Conservation (phyloP, 108 stramenopile species). For the Skeletonema grethae region DNA sequence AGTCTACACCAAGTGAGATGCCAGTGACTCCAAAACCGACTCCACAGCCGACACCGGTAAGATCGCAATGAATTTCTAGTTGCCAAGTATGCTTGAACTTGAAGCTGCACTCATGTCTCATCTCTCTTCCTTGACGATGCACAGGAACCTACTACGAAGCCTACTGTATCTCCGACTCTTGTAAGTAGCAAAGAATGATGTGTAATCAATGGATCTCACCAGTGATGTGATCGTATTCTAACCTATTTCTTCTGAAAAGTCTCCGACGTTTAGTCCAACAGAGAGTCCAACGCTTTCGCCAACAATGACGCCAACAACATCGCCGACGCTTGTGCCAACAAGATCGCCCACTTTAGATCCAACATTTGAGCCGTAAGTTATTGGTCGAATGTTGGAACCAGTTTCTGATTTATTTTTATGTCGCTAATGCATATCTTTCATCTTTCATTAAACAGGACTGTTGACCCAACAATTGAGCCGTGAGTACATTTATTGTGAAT, state of each 20-base stretch:
- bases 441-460: not conserved
- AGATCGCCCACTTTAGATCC: not conserved
- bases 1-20: not conserved
- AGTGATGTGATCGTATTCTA: not conserved
- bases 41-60: not conserved
- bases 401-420: not conserved
- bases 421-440: not conserved
- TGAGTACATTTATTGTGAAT: not conserved
- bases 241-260: not conserved
- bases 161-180: not conserved
- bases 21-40: not conserved
- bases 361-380: not conserved
- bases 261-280: not conserved
- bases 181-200: not conserved
- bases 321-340: not conserved
- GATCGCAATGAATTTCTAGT: not conserved
- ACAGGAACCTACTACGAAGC: not conserved
- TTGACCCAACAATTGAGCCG: not conserved
- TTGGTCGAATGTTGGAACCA: not conserved
- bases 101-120: not conserved
- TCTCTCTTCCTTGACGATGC: not conserved
- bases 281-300: not conserved
- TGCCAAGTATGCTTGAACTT: not conserved
- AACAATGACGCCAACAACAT: not conserved
- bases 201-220: not conserved